These are phyloP conservation scores for Kockovaella imperatae DNA, from an alignment of 768 basidiomycete genomes.

Conservation along the genomic window DNA sequence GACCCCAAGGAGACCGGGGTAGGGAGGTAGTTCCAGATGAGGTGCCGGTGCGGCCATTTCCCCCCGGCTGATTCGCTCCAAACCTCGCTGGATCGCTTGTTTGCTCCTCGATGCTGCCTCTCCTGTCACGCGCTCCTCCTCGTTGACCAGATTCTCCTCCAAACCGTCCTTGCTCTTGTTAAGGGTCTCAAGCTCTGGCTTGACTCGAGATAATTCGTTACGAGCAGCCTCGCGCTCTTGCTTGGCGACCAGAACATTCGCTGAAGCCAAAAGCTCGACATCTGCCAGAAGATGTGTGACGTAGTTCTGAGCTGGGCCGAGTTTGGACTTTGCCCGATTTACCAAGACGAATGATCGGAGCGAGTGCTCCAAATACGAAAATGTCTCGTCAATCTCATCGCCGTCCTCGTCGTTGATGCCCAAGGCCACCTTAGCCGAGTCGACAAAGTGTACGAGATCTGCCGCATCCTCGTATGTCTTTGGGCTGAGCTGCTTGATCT, in stretches of 20 bases:
- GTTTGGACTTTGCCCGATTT: conserved; percentile 93
- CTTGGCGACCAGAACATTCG: conserved; percentile 81
- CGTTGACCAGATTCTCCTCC: conserved; percentile 66
- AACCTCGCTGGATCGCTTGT: conserved; percentile 56
- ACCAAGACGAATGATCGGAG: conserved; percentile 89
- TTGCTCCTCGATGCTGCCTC: conserved; percentile 54
- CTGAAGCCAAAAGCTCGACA: conserved; percentile 72
- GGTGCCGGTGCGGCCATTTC: conserved; percentile 50
- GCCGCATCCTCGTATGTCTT: conserved; percentile 79
- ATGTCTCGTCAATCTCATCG: conserved; percentile 49
- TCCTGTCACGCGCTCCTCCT: conserved; percentile 68
- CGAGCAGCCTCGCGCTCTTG: conserved; percentile 65
- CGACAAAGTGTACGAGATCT: conserved; percentile 97
- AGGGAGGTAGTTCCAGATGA: conserved; percentile 55
- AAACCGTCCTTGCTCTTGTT: conserved; percentile 61
- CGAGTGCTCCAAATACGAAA: conserved; percentile 79
- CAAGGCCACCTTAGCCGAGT: conserved; percentile 57
- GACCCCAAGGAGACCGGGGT: conserved; percentile 71
- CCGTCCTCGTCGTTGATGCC: conserved; percentile 52
- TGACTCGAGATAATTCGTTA: conserved; percentile 58
- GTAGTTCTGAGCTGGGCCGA: conserved; percentile 86
- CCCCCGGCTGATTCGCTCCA: conserved; percentile 71
- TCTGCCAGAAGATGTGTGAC: conserved; percentile 82
- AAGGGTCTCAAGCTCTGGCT: conserved; percentile 85
- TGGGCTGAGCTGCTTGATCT: conserved; percentile 89